Percentiles rank a stretch among this genome's conserved stretches.
Evolutionary conservation across 345 rosid species (phyloP).

Genomic region (Pugionium dolabratum): DNA sequence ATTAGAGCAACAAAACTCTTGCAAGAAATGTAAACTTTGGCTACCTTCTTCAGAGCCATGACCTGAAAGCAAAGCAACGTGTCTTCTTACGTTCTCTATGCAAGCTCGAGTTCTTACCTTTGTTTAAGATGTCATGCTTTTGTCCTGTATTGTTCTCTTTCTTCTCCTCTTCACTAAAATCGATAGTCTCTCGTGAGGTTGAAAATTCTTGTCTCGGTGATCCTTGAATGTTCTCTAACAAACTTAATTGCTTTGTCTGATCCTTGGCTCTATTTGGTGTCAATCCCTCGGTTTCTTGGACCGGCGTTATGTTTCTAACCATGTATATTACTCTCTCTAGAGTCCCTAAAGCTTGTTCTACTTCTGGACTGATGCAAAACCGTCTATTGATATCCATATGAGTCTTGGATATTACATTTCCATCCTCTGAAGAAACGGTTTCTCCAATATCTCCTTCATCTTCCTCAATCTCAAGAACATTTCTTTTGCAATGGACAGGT

Average conservation of each 20-base stretch:
- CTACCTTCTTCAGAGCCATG: slow-evolving; percentile 29
- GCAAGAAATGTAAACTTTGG: not conserved
- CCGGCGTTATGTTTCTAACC: slow-evolving; percentile 47
- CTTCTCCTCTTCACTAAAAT: slow-evolving; percentile 8
- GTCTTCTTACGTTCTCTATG: slow-evolving; percentile 19
- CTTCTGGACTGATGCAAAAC: slow-evolving; percentile 57
- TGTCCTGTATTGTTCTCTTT: slow-evolving; percentile 8
- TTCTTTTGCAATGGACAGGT: slow-evolving; percentile 32
- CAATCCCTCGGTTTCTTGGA: slow-evolving; percentile 39
- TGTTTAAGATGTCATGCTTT: slow-evolving; percentile 2
- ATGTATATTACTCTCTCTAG: slow-evolving; percentile 67
- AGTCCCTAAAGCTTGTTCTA: slow-evolving; percentile 71
- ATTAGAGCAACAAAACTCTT: not conserved
- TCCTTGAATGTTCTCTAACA: slow-evolving; percentile 17
- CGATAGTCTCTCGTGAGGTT: not conserved
- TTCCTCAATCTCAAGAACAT: slow-evolving; percentile 63
- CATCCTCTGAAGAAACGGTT: slow-evolving; percentile 23
- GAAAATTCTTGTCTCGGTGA: slow-evolving; percentile 22
- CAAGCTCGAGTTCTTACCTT: slow-evolving; percentile 19
- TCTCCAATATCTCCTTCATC: slow-evolving; percentile 45
- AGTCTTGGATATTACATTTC: slow-evolving; percentile 21
- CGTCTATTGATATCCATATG: slow-evolving; percentile 34
- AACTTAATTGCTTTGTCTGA: slow-evolving; percentile 21
- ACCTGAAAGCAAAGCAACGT: slow-evolving; percentile 37
- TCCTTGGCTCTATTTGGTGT: slow-evolving; percentile 22